Evolutionary conservation across 2,329 filamentous ascomycete species (phyloP), one percentile per base, ranked within the genome.

Genomic region (Clonostachys rhizophaga): DNA sequence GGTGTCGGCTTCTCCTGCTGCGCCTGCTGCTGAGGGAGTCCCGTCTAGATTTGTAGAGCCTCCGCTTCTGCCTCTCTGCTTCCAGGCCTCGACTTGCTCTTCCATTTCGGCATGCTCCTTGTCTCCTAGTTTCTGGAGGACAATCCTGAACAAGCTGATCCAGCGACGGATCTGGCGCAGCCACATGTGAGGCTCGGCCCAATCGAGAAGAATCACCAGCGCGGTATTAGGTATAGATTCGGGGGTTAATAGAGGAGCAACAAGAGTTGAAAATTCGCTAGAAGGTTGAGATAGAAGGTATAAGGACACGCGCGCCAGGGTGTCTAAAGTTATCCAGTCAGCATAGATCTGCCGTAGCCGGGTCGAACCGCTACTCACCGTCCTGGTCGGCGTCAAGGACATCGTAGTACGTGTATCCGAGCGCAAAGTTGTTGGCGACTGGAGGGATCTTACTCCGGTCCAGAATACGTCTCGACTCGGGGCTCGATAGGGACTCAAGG

Each of bases 381-480:
- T 96, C 92, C 66, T 95, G 91, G 63, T 96, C 91, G 48, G 89
- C 87, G 66, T 96, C 91, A 36, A 96, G 76, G 36, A 96, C 90
- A 68, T 96, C 90, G 64, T 95, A 90, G 69, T 96, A 96, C 46
- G 91, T 96, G 65, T 96, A 96, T 45, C 91, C 91, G 50, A 96
- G 71, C 11, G 91, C 91, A 67, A 95, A 96, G 62, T 87, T 87
- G 62, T 96, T 96, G 47, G 91, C 91, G 60, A 96, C 81, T 18
- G 90, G 89, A 3, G 89, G 86, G 51, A 79, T 78, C 64, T 81
- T 84, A 62, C 76, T 76, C 58, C 72, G 76, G 66, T 78, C 82
- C 55, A 72, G 68, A 53, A 67, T 73, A 55, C 75, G 72, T 58
- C 74, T 71, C 47, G 71, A 67, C 47, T 83, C 80, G 51, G 72